Evolutionary conservation across 2,329 filamentous ascomycete genomes (phyloP).

Genomic region (Aspergillus sp.): DNA sequence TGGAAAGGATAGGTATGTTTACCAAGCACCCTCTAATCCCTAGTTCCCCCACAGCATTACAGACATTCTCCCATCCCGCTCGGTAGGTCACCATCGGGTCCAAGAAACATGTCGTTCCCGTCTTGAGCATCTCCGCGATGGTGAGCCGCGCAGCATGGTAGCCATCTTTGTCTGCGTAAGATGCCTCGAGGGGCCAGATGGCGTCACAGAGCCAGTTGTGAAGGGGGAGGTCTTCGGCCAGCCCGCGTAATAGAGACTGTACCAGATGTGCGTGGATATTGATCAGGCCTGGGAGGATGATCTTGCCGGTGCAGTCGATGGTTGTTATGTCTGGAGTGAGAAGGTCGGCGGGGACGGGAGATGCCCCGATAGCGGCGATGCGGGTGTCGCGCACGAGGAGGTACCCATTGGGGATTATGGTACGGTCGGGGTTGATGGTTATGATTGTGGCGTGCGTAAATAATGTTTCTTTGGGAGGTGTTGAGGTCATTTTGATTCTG

Average conservation of each 20-base stretch:
- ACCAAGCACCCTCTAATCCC: conserved; percentile 49
- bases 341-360: conserved; percentile 22
- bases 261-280: conserved; percentile 56
- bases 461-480: conserved; percentile 33
- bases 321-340: conserved; percentile 37
- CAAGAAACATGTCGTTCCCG: conserved; percentile 55
- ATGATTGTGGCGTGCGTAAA: conserved; percentile 56
- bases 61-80: conserved; percentile 26
- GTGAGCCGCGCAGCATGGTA: conserved; percentile 52
- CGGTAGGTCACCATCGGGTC: conserved; percentile 51
- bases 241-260: conserved; percentile 51
- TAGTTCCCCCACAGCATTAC: conserved; percentile 46
- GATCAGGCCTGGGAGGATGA: conserved; percentile 54
- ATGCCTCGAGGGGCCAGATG: conserved; percentile 53
- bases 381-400: conserved; percentile 44
- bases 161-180: conserved; percentile 50
- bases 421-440: conserved; percentile 50
- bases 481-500: not conserved
- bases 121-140: conserved; percentile 55
- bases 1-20: not conserved
- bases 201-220: conserved; percentile 56
- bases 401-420: conserved; percentile 52
- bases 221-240: conserved; percentile 54
- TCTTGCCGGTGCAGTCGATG: conserved; percentile 42
- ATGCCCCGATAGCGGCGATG: conserved; percentile 50